Conservation (phyloP, 345 rosid species). For the Moringa oleifera region DNA sequence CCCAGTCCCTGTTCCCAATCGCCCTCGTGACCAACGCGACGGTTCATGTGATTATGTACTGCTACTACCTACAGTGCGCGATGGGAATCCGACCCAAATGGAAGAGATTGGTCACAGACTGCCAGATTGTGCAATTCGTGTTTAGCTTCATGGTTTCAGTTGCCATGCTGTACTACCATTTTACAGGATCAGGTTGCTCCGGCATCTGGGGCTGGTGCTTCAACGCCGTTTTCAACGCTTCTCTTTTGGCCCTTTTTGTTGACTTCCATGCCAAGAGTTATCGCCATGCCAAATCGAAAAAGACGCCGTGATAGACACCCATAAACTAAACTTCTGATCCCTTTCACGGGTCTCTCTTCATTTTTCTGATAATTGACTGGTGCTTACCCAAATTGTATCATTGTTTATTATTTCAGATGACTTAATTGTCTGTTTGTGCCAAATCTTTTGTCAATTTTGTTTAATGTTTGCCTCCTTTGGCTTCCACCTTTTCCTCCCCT, state of each 20-base stretch:
- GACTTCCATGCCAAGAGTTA: conserved; percentile 59
- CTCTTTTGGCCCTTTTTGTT: conserved; percentile 59
- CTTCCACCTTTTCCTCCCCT: too few species aligned
- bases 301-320: too few species aligned
- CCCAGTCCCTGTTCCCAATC: conserved; percentile 56
- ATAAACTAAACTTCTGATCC: too few species aligned
- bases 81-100: conserved; percentile 59
- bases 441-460: too few species aligned
- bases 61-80: conserved; percentile 54
- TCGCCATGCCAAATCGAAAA: too few species aligned
- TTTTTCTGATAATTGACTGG: too few species aligned
- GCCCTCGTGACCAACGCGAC: conserved; percentile 48
- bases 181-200: conserved; percentile 48
- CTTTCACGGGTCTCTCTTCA: too few species aligned
- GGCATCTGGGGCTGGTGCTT: conserved; percentile 69
- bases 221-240: conserved; percentile 54
- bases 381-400: too few species aligned
- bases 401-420: too few species aligned
- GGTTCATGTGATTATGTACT: conserved; percentile 74
- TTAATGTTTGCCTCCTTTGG: too few species aligned
- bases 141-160: conserved; percentile 45
- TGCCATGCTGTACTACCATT: conserved; percentile 50
- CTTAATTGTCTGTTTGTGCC: too few species aligned
- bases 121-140: conserved; percentile 73
- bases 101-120: conserved; percentile 73